Conservation (phyloP, 2,329 filamentous ascomycete species). For the Pyrenochaeta sp. region DNA sequence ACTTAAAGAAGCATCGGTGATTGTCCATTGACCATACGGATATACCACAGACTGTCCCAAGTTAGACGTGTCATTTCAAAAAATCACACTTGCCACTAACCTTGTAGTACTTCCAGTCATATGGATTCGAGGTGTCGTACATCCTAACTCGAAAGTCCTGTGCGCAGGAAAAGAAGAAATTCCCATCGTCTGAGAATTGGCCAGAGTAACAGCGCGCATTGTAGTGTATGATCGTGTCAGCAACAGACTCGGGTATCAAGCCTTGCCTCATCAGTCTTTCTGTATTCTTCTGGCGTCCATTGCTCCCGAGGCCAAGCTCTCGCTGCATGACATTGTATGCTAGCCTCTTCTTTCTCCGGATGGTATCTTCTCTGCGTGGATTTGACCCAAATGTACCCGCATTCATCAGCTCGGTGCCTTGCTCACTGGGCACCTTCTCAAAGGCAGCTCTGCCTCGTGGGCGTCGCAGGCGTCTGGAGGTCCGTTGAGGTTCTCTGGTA, state of each 20-base stretch:
- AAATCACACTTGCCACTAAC: slow-evolving; percentile 51
- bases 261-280: slow-evolving; percentile 75
- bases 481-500: slow-evolving; percentile 42
- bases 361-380: slow-evolving; percentile 59
- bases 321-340: slow-evolving; percentile 78
- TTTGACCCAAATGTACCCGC: slow-evolving; percentile 80
- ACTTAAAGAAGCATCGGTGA: slow-evolving; percentile 90
- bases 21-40: slow-evolving; percentile 90
- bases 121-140: slow-evolving; percentile 97
- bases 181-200: slow-evolving; percentile 95
- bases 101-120: slow-evolving; percentile 96
- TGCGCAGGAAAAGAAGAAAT: slow-evolving; percentile 92
- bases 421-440: slow-evolving; percentile 83
- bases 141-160: slow-evolving; percentile 95
- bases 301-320: slow-evolving; percentile 75
- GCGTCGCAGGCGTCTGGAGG: slow-evolving; percentile 47
- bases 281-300: slow-evolving; percentile 65
- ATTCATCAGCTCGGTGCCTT: slow-evolving; percentile 79
- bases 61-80: slow-evolving; percentile 9
- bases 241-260: slow-evolving; percentile 77
- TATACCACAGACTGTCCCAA: slow-evolving; percentile 77
- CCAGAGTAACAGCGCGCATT: slow-evolving; percentile 89
- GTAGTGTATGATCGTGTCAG: slow-evolving; percentile 89
- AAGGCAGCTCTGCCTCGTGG: slow-evolving; percentile 63
- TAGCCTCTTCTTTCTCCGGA: slow-evolving; percentile 67